Percentiles rank a stretch among this genome's conserved stretches.
Evolutionary conservation across 768 basidiomycete genomes (phyloP).

Genomic region (Xerocomellus dryophilus): DNA sequence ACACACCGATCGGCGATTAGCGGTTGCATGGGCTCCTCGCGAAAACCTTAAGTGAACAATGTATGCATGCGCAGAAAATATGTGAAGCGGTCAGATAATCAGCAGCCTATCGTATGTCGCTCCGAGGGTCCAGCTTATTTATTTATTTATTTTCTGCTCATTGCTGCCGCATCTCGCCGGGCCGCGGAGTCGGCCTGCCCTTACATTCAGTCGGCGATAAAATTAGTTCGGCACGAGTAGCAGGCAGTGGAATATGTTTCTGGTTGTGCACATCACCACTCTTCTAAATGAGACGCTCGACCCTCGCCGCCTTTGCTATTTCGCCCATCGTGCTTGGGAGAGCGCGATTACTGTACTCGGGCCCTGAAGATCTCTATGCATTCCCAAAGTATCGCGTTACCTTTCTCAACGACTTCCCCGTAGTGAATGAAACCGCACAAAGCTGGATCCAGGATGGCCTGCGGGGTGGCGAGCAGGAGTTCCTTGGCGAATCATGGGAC

Average conservation of each 20-base stretch:
- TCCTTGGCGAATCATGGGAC: conserved; percentile 62
- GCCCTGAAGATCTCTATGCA: conserved; percentile 77
- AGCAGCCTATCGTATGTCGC: neutral
- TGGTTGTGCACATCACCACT: neutral
- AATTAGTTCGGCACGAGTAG: conserved; percentile 21
- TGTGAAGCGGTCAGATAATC: neutral
- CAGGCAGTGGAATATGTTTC: conserved; percentile 12
- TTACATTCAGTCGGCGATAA: conserved; percentile 33
- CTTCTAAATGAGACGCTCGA: conserved; percentile 18
- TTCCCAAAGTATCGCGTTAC: conserved; percentile 80
- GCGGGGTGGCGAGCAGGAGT: conserved; percentile 71
- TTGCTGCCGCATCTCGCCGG: conserved; percentile 1
- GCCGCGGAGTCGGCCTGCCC: conserved; percentile 30
- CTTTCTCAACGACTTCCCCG: conserved; percentile 76
- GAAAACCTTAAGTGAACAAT: conserved; percentile 11
- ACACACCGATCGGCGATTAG: conserved; percentile 30
- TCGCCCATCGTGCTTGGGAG: conserved; percentile 10
- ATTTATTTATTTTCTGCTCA: neutral
- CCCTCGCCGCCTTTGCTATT: conserved; percentile 17
- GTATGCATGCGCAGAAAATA: conserved; percentile 3
- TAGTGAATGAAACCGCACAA: conserved; percentile 68
- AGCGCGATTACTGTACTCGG: conserved; percentile 53
- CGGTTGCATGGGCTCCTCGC: conserved; percentile 26
- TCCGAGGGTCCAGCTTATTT: neutral
- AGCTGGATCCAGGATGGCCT: conserved; percentile 74